Conservation (phyloP, 176 grass and related monocot species). For the Aegilops speltoides region DNA sequence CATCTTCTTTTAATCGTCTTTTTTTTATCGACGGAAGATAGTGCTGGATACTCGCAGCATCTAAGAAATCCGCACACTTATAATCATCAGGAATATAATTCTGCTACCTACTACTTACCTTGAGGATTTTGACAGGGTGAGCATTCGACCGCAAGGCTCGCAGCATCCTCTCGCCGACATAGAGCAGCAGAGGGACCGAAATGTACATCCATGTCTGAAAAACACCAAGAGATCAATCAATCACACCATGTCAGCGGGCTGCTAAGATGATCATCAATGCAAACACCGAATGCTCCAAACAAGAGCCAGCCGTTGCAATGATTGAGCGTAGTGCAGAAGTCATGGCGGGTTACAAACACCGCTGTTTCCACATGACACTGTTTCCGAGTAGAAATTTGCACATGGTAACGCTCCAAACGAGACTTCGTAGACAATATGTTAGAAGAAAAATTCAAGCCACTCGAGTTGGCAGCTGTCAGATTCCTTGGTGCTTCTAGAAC, state of each 20-base stretch:
- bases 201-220: conserved; percentile 99
- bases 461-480: conserved; percentile 49
- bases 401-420: conserved; percentile 28
- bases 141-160: conserved; percentile 86
- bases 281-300: not conserved
- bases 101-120: conserved; percentile 44
- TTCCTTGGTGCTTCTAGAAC: conserved; percentile 26
- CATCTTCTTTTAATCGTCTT: not conserved
- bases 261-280: not conserved
- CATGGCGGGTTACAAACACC: not conserved
- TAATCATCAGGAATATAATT: not conserved
- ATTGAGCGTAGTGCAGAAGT: conserved; percentile 11
- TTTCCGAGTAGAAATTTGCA: conserved; percentile 14
- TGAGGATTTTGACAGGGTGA: conserved; percentile 81
- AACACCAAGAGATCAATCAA: conserved; percentile 2
- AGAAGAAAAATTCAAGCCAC: not conserved
- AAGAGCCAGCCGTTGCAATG: conserved; percentile 7
- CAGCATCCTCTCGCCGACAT: conserved; percentile 75
- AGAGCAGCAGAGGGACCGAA: conserved; percentile 69
- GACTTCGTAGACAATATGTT: conserved; percentile 3
- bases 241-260: not conserved
- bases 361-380: conserved; percentile 29
- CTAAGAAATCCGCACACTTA: not conserved
- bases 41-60: not conserved
- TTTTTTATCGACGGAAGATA: not conserved